A percentile compares a stretch with the other conserved stretches of the same genome.
phyloP scores from a whole-genome alignment of 2,329 filamentous ascomycete genomes.

The Colletotrichum caudatum region DNA sequence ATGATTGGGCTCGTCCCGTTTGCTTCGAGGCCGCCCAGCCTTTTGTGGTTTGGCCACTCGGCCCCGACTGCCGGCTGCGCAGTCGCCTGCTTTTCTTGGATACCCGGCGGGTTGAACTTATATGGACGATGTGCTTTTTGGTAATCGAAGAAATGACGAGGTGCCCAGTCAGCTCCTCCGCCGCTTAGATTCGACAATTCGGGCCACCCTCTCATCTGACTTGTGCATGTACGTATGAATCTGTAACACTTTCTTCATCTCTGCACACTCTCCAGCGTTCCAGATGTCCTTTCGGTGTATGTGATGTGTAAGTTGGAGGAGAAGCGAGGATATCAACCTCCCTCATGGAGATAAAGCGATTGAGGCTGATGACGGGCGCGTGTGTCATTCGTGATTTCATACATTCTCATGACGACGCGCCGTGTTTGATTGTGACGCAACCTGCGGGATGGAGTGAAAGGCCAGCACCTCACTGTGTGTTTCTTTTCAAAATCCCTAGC shows the following conservation, averaged over 20 bases:
- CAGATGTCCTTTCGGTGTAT: not conserved
- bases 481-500: not conserved
- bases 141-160: conserved; percentile 19
- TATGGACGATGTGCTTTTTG: conserved; percentile 22
- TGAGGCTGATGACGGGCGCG: not conserved
- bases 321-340: not conserved
- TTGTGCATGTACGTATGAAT: not conserved
- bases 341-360: not conserved
- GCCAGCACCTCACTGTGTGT: not conserved
- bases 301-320: no score
- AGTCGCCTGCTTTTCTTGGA: conserved; percentile 10
- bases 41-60: not conserved
- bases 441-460: not conserved
- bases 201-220: not conserved
- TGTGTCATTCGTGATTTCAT: not conserved
- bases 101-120: conserved; percentile 10
- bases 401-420: not conserved
- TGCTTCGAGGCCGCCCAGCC: not conserved
- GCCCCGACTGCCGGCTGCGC: no score
- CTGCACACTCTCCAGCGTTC: not conserved
- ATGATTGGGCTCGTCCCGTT: not conserved
- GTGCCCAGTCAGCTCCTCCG: conserved; percentile 19
- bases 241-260: not conserved
- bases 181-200: not conserved
- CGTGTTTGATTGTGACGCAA: not conserved